Percentiles rank a stretch among this genome's conserved stretches.
Conservation (phyloP, 495 filamentous ascomycete genomes). For the Aspergillus mulundensis region DNA sequence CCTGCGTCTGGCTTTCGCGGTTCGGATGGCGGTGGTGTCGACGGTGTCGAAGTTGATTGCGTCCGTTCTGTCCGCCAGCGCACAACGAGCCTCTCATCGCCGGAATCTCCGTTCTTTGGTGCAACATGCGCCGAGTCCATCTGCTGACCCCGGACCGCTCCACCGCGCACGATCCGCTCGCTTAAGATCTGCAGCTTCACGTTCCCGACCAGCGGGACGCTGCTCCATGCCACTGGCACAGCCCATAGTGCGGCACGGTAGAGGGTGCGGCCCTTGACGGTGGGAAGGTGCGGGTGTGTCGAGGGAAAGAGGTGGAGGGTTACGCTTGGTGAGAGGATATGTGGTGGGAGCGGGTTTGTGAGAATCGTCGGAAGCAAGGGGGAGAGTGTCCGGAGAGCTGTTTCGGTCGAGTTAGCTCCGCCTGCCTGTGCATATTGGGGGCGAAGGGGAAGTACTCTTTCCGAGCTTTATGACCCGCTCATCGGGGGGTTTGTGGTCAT, state of each 20-base stretch:
- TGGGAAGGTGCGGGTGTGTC: slow-evolving; percentile 91
- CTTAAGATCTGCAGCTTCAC: slow-evolving; percentile 80
- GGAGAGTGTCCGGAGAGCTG: slow-evolving; percentile 74
- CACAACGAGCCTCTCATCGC: slow-evolving; percentile 77
- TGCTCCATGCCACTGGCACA: slow-evolving; percentile 90
- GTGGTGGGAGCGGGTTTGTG: slow-evolving; percentile 72
- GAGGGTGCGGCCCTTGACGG: slow-evolving; percentile 80
- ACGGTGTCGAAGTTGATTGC: slow-evolving; percentile 5
- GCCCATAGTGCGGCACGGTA: slow-evolving; percentile 96
- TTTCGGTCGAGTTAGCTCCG: slow-evolving; percentile 37
- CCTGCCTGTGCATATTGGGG: neutral
- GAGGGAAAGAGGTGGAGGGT: slow-evolving; percentile 94
- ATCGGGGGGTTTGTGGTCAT: slow-evolving; percentile 54
- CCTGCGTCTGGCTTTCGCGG: neutral
- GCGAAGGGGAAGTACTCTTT: slow-evolving; percentile 59
- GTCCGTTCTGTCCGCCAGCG: slow-evolving; percentile 68
- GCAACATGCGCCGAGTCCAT: neutral
- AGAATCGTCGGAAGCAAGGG: slow-evolving; percentile 81
- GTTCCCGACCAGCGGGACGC: slow-evolving; percentile 82
- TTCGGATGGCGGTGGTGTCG: neutral
- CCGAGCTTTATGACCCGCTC: slow-evolving; percentile 85
- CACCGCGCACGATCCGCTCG: slow-evolving; percentile 72
- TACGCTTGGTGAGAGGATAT: slow-evolving; percentile 85
- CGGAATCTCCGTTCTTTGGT: slow-evolving; percentile 15
- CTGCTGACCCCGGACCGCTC: slow-evolving; percentile 32